These are phyloP conservation scores for Nakaseomyces kungkrabaensis DNA, from an alignment of 1,139 yeast genomes.

Conservation along the genomic window DNA sequence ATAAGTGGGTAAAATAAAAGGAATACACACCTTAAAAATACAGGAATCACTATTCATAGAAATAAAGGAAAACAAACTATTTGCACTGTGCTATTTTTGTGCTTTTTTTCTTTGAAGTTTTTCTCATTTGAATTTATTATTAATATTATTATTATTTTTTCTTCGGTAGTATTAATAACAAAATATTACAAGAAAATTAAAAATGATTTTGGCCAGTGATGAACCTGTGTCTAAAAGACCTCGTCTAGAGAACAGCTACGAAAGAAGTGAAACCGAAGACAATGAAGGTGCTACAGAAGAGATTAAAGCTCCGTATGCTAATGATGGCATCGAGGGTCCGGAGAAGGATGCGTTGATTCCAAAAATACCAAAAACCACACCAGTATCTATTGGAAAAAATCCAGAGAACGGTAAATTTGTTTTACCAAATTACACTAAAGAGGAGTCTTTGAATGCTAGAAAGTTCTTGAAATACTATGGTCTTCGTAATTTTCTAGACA, in stretches of 20 bases:
- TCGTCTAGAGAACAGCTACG: background rate
- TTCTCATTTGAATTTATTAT: too few relatives aligned
- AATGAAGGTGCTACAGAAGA: background rate
- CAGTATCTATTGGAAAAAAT: constrained; percentile 13
- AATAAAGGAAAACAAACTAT: too few relatives aligned
- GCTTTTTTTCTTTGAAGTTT: too few relatives aligned
- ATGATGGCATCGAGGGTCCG: constrained; percentile 1
- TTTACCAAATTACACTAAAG: constrained; percentile 32
- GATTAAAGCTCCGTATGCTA: background rate
- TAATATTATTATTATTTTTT: too few relatives aligned
- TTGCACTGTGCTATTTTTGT: too few relatives aligned
- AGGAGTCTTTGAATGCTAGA: constrained; percentile 42
- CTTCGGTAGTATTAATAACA: too few relatives aligned
- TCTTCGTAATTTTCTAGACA: constrained; percentile 44
- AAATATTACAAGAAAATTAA: background rate
- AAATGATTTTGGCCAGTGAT: background rate
- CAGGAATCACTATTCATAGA: too few relatives aligned
- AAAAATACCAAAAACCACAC: background rate
- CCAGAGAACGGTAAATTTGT: constrained; percentile 27
- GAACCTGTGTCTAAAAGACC: background rate
- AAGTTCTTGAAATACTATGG: constrained; percentile 54
- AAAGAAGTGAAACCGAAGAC: background rate
- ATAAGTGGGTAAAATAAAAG: too few relatives aligned
- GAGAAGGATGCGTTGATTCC: constrained; percentile 1
- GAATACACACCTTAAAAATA: too few relatives aligned